These are phyloP conservation scores for Omphalotus olearius DNA, from an alignment of 1,284 basidiomycete genomes.

Conservation along the genomic window DNA sequence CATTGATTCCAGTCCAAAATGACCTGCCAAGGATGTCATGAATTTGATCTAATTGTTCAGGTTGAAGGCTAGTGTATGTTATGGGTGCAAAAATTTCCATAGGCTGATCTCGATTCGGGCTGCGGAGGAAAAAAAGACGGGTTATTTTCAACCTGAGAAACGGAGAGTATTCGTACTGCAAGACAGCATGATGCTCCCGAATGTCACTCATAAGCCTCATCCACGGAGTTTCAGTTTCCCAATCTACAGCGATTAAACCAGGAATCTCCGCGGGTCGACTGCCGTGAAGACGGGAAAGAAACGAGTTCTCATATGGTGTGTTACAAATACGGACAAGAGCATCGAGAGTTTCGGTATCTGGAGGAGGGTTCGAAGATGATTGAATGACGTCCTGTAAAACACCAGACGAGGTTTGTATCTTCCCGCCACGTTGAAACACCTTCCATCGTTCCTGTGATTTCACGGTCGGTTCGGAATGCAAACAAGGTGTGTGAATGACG, in stretches of 20 bases:
- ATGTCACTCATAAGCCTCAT: slow-evolving; percentile 70
- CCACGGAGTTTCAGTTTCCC: slow-evolving; percentile 69
- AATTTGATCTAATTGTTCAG: slow-evolving; percentile 60
- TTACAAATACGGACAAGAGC: slow-evolving; percentile 51
- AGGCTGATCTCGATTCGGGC: slow-evolving; percentile 47
- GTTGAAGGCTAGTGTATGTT: slow-evolving; percentile 55
- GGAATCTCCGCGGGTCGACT: slow-evolving; percentile 21
- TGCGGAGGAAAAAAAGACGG: slow-evolving; percentile 25
- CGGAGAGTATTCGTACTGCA: slow-evolving; percentile 42
- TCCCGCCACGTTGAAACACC: slow-evolving; percentile 20
- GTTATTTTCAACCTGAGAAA: slow-evolving; percentile 8
- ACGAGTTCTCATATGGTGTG: slow-evolving; percentile 60
- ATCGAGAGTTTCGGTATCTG: slow-evolving; percentile 44
- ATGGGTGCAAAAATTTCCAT: slow-evolving; percentile 47
- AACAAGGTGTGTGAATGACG: slow-evolving; percentile 15
- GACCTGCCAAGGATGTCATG: slow-evolving; percentile 60
- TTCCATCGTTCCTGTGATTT: slow-evolving; percentile 32
- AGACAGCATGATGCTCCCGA: slow-evolving; percentile 52
- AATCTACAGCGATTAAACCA: slow-evolving; percentile 54
- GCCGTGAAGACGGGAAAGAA: slow-evolving; percentile 57
- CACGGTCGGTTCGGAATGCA: background rate
- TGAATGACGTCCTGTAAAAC: slow-evolving; percentile 19
- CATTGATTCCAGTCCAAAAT: slow-evolving; percentile 74
- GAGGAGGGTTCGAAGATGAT: slow-evolving; percentile 19
- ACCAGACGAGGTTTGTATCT: slow-evolving; percentile 14